Percentiles rank a stretch among this genome's conserved stretches.
Evolutionary conservation across 2,329 filamentous ascomycete species (phyloP).

Genomic region (Fusarium sp.): DNA sequence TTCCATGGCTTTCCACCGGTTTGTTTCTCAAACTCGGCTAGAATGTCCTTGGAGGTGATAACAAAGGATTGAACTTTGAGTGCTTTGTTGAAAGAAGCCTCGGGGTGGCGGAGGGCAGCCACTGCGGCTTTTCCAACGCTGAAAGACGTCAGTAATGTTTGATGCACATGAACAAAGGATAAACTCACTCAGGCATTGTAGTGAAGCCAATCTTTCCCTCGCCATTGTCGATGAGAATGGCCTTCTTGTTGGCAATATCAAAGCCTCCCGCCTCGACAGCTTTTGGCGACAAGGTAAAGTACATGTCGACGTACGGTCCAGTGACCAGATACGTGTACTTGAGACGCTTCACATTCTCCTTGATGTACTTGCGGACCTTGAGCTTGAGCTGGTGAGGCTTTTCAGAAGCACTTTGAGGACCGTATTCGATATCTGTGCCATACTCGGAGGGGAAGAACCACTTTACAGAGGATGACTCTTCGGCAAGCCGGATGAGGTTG

Average conservation of each 20-base stretch:
- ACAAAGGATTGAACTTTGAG: slow-evolving; percentile 80
- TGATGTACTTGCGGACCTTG: slow-evolving; percentile 72
- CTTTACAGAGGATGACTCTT: slow-evolving; percentile 63
- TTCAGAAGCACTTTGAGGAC: slow-evolving; percentile 67
- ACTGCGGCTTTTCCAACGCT: slow-evolving; percentile 76
- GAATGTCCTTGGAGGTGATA: slow-evolving; percentile 70
- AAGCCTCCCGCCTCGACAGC: slow-evolving; percentile 63
- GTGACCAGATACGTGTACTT: slow-evolving; percentile 77
- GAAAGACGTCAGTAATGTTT: neutral
- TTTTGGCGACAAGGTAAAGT: slow-evolving; percentile 56
- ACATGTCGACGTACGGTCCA: slow-evolving; percentile 76
- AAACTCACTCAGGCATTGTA: slow-evolving; percentile 75
- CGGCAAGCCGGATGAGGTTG: slow-evolving; percentile 70
- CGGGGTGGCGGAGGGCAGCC: slow-evolving; percentile 69
- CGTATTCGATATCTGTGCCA: slow-evolving; percentile 74
- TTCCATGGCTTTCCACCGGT: slow-evolving; percentile 63
- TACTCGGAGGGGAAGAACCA: slow-evolving; percentile 78
- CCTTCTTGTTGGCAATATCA: slow-evolving; percentile 67
- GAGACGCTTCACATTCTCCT: slow-evolving; percentile 63
- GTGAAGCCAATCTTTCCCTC: slow-evolving; percentile 74
- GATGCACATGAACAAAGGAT: neutral
- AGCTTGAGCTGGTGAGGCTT: slow-evolving; percentile 78
- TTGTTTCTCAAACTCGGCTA: slow-evolving; percentile 77
- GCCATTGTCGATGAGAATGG: slow-evolving; percentile 72
- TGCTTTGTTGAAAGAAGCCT: slow-evolving; percentile 64